Conservation (phyloP, 176 grass and related monocot genomes). For the Oryza australiensis region DNA sequence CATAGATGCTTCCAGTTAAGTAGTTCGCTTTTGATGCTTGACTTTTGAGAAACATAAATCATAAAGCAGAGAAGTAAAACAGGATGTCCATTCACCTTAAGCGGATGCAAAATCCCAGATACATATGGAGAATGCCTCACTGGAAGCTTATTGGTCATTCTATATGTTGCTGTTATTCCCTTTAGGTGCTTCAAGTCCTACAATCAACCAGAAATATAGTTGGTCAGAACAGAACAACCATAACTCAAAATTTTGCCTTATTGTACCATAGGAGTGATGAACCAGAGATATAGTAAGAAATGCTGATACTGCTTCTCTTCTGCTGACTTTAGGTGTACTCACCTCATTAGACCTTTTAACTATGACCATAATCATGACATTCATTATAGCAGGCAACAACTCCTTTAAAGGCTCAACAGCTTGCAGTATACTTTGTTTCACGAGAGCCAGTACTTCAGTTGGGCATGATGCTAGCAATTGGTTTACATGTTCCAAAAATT, state of each 20-base stretch:
- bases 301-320: neutral
- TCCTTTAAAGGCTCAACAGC: conserved; percentile 63
- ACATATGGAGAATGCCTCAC: conserved; percentile 95
- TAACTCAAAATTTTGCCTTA: neutral
- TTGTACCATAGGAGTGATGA: neutral
- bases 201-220: conserved; percentile 21
- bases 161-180: conserved; percentile 95
- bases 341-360: conserved; percentile 95
- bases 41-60: conserved; percentile 11
- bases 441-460: conserved; percentile 65
- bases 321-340: conserved; percentile 28
- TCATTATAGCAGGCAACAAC: conserved; percentile 75
- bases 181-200: conserved; percentile 93
- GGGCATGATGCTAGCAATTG: conserved; percentile 71
- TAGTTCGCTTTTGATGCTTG: neutral
- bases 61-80: conserved; percentile 28
- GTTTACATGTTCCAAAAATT: conserved; percentile 60
- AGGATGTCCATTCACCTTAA: conserved; percentile 71
- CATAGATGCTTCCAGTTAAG: neutral
- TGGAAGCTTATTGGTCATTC: conserved; percentile 97
- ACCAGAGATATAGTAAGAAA: neutral
- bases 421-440: conserved; percentile 88
- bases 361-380: conserved; percentile 79
- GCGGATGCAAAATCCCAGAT: conserved; percentile 80
- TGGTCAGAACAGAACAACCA: neutral